phyloP scores from a whole-genome alignment of 164 flowering plant species.

The Vitis labrusca region DNA sequence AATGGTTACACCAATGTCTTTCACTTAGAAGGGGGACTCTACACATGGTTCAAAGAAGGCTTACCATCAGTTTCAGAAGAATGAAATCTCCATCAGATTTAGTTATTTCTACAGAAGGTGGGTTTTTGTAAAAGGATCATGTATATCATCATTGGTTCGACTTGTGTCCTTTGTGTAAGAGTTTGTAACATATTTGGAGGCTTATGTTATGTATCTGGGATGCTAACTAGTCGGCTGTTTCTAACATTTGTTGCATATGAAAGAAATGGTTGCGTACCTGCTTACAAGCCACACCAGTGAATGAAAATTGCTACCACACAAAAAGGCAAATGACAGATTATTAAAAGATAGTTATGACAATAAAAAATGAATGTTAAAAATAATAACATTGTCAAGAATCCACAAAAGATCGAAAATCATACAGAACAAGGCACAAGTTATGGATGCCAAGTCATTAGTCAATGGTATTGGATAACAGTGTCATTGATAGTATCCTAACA shows the following conservation, averaged over 20 bases:
- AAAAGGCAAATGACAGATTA: no score
- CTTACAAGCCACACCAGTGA: neutral
- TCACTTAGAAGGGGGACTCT: slow-evolving; percentile 92
- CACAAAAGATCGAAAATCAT: neutral
- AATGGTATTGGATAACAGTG: neutral
- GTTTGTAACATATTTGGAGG: neutral
- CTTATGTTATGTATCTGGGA: neutral
- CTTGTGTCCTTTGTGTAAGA: neutral
- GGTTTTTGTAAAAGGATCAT: slow-evolving; percentile 10
- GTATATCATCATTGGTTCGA: slow-evolving; percentile 1
- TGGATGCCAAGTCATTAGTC: neutral
- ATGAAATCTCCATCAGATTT: slow-evolving; percentile 21
- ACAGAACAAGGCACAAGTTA: neutral
- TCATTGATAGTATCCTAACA: neutral
- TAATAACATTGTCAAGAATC: no score
- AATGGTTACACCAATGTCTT: slow-evolving; percentile 81
- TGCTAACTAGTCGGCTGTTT: neutral
- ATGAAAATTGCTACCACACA: neutral
- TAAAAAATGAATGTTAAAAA: neutral
- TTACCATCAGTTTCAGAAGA: slow-evolving; percentile 69
- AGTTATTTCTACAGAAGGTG: neutral
- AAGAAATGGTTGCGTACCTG: neutral
- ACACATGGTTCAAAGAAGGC: slow-evolving; percentile 78
- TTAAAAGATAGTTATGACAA: neutral
- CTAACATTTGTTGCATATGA: neutral